Base-by-base conservation (phyloP, 1,284 basidiomycete species). In the Ganoderma sinense region DNA sequence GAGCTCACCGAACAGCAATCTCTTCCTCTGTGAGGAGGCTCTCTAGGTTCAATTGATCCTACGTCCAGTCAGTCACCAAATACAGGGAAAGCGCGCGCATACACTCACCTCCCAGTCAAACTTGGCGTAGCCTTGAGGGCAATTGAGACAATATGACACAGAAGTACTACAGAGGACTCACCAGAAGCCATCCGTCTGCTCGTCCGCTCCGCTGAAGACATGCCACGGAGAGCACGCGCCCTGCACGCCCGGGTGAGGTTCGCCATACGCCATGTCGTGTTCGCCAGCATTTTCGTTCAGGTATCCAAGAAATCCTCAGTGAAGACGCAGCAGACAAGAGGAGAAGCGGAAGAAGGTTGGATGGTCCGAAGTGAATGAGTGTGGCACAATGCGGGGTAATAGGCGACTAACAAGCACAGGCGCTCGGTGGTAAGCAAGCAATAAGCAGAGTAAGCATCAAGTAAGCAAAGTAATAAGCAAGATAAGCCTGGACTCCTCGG, bases 21-120 rank as follows among this genome's bases (percentile, higher is more conserved):
- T 99, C 97, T 62, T 98, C 97, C 56, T 97, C 96, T 0, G 94
- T 95, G 63, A 99, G 84, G 56, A 95, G 84, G 0, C 90, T 89
- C 70, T 94, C 91, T 58, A 95, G 78, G 75, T 88, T 89, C 70
- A 97, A 81, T 0, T 95, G 93, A 78, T 97, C 95, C 92, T 95
- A 65, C 61, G n/a, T 7, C 4, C 18, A 4, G 11, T 61, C 33
- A 36, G 33, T 66, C 29, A 65, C 20, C 39, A 16, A 1, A 33
- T 29, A 13, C 16, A 33, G 18, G 26, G 23, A 51, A 7, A 51
- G 11, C 2, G 33, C n/a, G 4, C 43, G n/a, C 1, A n/a, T 20
- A 29, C 26, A 70, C 80, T 74, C 74, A 87, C 92, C 86, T 93
- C 89, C 90, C 91, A 93, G 74, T 92, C 82, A 76, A 89, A 93